A percentile compares a stretch with the other conserved stretches of the same genome.
Evolutionary conservation across 495 filamentous ascomycete genomes (phyloP).

Genomic region (Penicillium subrubescens): DNA sequence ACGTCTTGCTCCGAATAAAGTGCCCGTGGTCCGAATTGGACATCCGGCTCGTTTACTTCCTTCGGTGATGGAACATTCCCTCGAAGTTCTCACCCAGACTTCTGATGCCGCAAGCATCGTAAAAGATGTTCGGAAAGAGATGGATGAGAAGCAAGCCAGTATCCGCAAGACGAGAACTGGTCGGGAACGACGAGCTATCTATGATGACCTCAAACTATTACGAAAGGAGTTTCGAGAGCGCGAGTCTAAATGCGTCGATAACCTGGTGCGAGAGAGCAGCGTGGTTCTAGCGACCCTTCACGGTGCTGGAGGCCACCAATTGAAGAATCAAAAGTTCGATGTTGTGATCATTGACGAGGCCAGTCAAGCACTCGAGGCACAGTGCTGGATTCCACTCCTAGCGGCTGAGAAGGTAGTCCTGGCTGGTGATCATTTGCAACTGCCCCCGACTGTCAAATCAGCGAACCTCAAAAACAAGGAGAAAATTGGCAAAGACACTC

Average conservation of each 20-base stretch:
- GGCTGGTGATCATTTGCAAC: conserved; percentile 91
- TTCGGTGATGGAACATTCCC: conserved; percentile 81
- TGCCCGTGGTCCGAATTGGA: conserved; percentile 87
- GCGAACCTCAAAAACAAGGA: conserved; percentile 26
- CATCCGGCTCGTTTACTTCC: conserved; percentile 92
- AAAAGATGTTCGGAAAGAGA: conserved; percentile 87
- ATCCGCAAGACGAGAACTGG: conserved; percentile 85
- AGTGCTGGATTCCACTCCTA: conserved; percentile 95
- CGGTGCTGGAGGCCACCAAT: conserved; percentile 84
- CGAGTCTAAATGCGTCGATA: conserved; percentile 76
- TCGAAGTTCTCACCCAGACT: conserved; percentile 90
- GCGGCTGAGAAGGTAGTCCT: conserved; percentile 81
- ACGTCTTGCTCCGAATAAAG: conserved; percentile 75
- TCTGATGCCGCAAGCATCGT: conserved; percentile 89
- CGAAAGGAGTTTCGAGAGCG: conserved; percentile 87
- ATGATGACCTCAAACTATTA: conserved; percentile 79
- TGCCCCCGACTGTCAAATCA: conserved; percentile 93
- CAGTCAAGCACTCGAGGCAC: conserved; percentile 92
- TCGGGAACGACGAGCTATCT: conserved; percentile 78
- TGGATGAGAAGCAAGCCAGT: conserved; percentile 87
- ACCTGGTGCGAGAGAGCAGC: conserved; percentile 73
- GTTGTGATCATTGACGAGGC: conserved; percentile 96
- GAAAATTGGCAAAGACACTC: conserved; percentile 21
- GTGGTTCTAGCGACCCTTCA: conserved; percentile 93
- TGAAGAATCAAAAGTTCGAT: conserved; percentile 82